Evolutionary conservation across 208 protist species (phyloP).

Genomic region (Trichomonas gallinae): DNA sequence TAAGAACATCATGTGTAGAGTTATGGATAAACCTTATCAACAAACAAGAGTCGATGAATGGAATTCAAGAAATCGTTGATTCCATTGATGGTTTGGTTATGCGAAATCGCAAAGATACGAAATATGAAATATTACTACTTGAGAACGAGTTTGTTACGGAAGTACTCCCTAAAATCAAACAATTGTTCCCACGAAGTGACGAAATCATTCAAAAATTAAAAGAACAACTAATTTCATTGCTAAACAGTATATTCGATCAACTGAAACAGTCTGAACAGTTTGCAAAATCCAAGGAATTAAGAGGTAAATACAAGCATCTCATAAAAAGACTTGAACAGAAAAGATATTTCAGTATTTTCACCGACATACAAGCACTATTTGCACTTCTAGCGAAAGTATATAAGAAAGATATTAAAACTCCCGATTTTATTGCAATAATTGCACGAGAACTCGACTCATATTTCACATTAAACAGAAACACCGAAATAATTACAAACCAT

Average conservation of each 20-base stretch:
- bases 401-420: neutral
- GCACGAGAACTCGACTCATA: neutral
- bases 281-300: neutral
- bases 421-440: neutral
- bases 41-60: neutral
- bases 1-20: neutral
- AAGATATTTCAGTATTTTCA: neutral
- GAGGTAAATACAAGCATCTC: neutral
- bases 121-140: neutral
- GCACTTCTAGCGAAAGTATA: neutral
- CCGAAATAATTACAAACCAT: neutral
- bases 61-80: neutral
- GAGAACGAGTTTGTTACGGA: neutral
- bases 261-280: neutral
- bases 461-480: neutral
- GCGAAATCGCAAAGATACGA: neutral
- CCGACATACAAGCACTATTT: neutral
- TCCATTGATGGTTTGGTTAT: neutral
- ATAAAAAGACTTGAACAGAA: neutral
- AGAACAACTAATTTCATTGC: neutral
- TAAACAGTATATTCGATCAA: neutral
- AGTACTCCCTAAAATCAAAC: neutral
- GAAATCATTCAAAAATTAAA: neutral
- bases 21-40: neutral
- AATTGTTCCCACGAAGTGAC: neutral